Evolutionary conservation across 495 filamentous ascomycete genomes (phyloP).

Genomic region (Hypoxylon trugodes): DNA sequence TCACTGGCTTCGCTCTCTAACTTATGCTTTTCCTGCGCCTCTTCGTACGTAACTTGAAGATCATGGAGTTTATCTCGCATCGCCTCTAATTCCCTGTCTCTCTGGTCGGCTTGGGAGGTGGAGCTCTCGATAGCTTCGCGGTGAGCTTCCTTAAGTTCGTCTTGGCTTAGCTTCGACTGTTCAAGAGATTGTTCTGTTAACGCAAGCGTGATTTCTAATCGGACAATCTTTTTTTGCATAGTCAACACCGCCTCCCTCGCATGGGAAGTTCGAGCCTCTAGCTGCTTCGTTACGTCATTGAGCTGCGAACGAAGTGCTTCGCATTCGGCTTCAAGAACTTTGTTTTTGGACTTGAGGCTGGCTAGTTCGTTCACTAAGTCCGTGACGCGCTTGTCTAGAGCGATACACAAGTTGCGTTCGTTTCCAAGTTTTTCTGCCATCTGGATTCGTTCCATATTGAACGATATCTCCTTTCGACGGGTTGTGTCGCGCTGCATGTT

Average conservation of each 20-base stretch:
- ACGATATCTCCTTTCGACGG: neutral
- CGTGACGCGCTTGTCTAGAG: slow-evolving; percentile 8
- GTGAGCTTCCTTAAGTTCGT: neutral
- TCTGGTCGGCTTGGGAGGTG: neutral
- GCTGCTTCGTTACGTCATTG: neutral
- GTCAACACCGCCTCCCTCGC: neutral
- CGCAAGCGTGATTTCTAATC: slow-evolving; percentile 9
- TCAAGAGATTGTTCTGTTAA: neutral
- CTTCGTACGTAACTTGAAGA: neutral
- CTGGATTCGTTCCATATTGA: slow-evolving; percentile 15
- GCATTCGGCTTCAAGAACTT: slow-evolving; percentile 12
- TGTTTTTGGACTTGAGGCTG: slow-evolving; percentile 4
- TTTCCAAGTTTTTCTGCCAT: slow-evolving; percentile 15
- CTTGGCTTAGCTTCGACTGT: neutral
- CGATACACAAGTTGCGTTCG: neutral
- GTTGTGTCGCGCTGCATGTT: neutral
- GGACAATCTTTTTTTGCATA: neutral
- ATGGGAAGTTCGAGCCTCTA: neutral
- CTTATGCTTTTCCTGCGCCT: neutral
- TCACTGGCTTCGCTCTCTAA: no score
- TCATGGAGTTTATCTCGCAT: neutral
- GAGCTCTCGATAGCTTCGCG: neutral
- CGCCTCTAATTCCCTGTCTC: neutral
- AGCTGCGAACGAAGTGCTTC: slow-evolving; percentile 1
- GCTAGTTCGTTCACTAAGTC: slow-evolving; percentile 4